Conservation (phyloP, 495 filamentous ascomycete genomes). For the Chaetomium cochliodes region DNA sequence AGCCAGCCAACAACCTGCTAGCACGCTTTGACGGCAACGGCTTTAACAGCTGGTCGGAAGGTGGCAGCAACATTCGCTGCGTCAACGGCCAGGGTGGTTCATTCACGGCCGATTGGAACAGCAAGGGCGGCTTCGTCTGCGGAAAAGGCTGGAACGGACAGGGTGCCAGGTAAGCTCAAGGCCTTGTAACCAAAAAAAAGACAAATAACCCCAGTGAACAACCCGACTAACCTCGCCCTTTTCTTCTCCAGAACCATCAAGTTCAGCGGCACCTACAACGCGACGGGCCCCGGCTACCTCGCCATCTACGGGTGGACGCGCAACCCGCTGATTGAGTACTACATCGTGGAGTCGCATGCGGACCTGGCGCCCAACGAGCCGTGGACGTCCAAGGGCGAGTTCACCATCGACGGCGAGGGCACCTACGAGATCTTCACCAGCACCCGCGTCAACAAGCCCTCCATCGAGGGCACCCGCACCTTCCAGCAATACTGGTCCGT, state of each 20-base stretch:
- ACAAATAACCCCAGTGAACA: too few relatives aligned
- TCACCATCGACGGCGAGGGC: slow-evolving; percentile 56
- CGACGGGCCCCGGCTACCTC: slow-evolving; percentile 61
- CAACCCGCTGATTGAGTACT: slow-evolving; percentile 64
- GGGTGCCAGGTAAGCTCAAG: neutral
- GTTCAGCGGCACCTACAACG: slow-evolving; percentile 55
- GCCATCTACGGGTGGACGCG: slow-evolving; percentile 64
- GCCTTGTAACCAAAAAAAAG: neutral
- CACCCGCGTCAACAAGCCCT: slow-evolving; percentile 56
- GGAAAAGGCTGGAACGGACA: slow-evolving; percentile 56
- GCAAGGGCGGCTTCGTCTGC: slow-evolving; percentile 56
- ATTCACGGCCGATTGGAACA: slow-evolving; percentile 56
- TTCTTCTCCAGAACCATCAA: slow-evolving; percentile 46
- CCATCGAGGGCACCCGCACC: slow-evolving; percentile 58
- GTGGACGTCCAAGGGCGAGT: slow-evolving; percentile 53
- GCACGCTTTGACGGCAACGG: slow-evolving; percentile 3
- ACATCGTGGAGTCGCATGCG: slow-evolving; percentile 61
- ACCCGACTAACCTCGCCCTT: neutral
- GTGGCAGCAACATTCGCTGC: slow-evolving; percentile 53
- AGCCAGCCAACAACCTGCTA: neutral
- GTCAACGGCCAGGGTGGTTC: slow-evolving; percentile 52
- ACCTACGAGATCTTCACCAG: slow-evolving; percentile 57
- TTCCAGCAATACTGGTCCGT: slow-evolving; percentile 66
- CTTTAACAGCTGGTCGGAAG: slow-evolving; percentile 63
- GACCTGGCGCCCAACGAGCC: slow-evolving; percentile 53